Base-by-base conservation (phyloP, 495 filamentous ascomycete genomes). In the Penicillium herquei region DNA sequence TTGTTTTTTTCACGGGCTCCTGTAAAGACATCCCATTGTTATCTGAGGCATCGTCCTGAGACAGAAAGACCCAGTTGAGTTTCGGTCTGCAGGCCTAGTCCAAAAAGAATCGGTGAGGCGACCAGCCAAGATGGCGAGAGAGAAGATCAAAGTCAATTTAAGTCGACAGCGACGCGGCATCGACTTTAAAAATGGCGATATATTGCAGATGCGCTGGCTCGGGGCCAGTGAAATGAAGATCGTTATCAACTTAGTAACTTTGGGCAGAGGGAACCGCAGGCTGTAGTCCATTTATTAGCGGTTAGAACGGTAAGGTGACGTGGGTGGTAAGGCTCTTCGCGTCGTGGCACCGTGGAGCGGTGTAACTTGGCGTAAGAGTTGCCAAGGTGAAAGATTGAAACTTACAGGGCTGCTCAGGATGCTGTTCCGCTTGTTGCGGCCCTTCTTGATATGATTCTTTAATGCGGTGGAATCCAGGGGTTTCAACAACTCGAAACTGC, bases 401-500 rank as follows among this genome's bases (percentile, higher is more conserved):
- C 85, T 75, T 84, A 96, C 91, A 66, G 92, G 92, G 76, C 90
- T 95, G 77, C 91, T 96, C 39, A 97, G 78, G 83, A 96, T 92
- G 70, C 84, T 92, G 72, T 94, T 88, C 52, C 87, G 77, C 81
- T 93, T 92, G 70, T 90, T 96, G 37, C 93, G 84, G 48, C 91
- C 90, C 76, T 96, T 98, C 82, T 99, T 99, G 77, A 99, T 99
- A 69, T 98, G 95, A 62, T 87, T 96, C 81, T 99, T 99, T 60
- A 99, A 75, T 34, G 92, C 93, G 52, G 88, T 90, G n/a, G 92
- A 96, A 70, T 99, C 94, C 61, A 99, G 77, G 12, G 94, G 94
- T 66, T 99, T 99, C 58, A 99, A 78, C 16, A 98, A 75, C 73
- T 99, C 94, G 70, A 99, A 99, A 70, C 91, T 96, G 73, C 94